Base-by-base conservation (phyloP, 2,329 filamentous ascomycete species). In the Xylaria sp. region DNA sequence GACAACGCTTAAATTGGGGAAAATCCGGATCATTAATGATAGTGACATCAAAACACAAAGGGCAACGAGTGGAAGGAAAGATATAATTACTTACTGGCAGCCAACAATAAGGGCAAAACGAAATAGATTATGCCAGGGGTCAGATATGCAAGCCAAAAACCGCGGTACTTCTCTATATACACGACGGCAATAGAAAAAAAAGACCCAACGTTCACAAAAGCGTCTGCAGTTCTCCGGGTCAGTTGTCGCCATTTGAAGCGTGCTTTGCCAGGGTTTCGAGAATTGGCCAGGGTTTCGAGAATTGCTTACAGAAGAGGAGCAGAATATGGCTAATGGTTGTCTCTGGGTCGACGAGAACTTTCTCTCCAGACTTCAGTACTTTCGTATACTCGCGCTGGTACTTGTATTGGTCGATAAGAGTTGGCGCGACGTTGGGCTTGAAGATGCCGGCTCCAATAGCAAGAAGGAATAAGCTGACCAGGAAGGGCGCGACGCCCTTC, bases 381-480 rank as follows among this genome's bases (percentile, higher is more conserved):
- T 80, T 82, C 20, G 80, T 79, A 63, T 82, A 82, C 4, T 80
- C 74, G 34, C 77, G 79, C 67, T 81, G 79, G 65, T 83, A 73
- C 63, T 74, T 69, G 69, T 83, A 82, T 64, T 85, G 83, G 60
- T 84, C 83, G 36, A 83, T 74, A 0, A 85, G 72, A 0, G 77
- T 78, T 0, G 83, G 83, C 4, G 81, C 77, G 1, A 84, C 79
- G 63, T 83, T 93, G 20, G 88, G 85, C 80, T 93, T 93, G 84
- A 93, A 92, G 65, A 89, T 87, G 65, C 90, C 90, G 1, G 89
- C 90, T 52, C 90, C 90, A 6, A 92, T 73, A 2, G 89, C 89
- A 76, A 92, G 89, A 66, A 92, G 83, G 52, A 92, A 79, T 71
- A 92, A 83, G 28, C 88, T 87, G 34, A 89, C 80, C 2, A 90